Base-by-base conservation (phyloP, 805 yeast species). In the Zygosaccharomyces bisporus region DNA sequence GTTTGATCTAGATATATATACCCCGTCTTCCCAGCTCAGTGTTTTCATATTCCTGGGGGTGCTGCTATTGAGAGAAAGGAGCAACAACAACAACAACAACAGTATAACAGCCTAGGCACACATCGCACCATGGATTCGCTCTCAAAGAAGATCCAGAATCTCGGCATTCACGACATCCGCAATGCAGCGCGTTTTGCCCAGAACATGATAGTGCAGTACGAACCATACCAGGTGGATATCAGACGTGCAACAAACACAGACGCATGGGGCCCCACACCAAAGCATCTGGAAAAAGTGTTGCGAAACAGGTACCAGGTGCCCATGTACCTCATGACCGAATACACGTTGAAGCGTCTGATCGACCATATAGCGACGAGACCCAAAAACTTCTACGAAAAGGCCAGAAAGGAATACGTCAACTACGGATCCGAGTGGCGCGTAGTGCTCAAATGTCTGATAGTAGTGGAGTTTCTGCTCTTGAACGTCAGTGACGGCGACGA, bases 221-320 rank as follows among this genome's bases (percentile, higher is more conserved):
- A 63, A 37, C 64, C 71, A 2, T 63, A 63, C 44, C 70, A 64
- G 44, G 56, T 62, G 3, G 67, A 64, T 48, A 63, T 74, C 3
- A 58, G 76, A 40, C 70, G 70, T 43, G 70, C 76, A 5, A 74
- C 78, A 12, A 75, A 73, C 40, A 74, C 76, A 4, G 79, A 75
- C 52, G 54, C 72, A 4, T 75, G 79, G 79, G 79, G 79, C 1
- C 79, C 79, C 3, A 69, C 77, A 0, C 61, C 72, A 4, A 63
- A 66, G 33, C 75, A 74, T 47, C 54, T 72, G 50, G 60, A 60
- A 29, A 69, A 68, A 42, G 64, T 68, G 8, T 24, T 56, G 46
- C 56, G 60, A 41, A 56, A 57, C 42, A 50, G 58, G 45, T 58
- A 52, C 36, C 64, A 53, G 47, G 68, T 52, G 6, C 68, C 60